These are phyloP conservation scores for Pseudogymnoascus sp. DNA, from an alignment of 2,329 filamentous ascomycete genomes.

Conservation along the genomic window DNA sequence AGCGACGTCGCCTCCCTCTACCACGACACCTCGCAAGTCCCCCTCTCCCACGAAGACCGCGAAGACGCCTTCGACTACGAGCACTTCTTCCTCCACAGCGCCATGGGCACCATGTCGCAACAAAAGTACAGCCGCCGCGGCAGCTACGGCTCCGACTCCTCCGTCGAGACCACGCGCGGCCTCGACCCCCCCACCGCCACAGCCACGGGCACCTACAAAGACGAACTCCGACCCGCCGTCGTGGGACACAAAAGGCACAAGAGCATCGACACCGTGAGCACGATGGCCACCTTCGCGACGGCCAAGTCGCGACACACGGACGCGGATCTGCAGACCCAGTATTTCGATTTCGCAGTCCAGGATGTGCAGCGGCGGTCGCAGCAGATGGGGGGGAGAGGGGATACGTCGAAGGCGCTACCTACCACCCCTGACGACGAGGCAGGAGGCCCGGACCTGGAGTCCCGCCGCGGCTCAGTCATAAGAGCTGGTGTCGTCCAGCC, in stretches of 20 bases:
- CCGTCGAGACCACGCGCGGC: constrained; percentile 53
- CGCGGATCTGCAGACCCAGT: constrained; percentile 36
- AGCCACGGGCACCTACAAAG: constrained; percentile 12
- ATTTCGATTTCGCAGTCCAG: constrained; percentile 15
- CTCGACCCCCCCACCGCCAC: constrained; percentile 21
- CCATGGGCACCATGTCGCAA: constrained; percentile 67
- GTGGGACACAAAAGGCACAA: constrained; percentile 39
- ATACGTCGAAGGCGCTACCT: background rate
- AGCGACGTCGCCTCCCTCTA: constrained; percentile 59
- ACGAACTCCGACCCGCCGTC: constrained; percentile 12
- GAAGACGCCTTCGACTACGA: constrained; percentile 95
- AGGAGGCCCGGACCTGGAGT: background rate
- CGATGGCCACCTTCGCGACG: constrained; percentile 54
- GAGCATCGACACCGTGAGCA: constrained; percentile 53
- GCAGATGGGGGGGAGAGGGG: background rate
- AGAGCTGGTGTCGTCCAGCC: constrained; percentile 1
- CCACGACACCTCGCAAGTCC: constrained; percentile 50
- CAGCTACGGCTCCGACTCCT: constrained; percentile 51
- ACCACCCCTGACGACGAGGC: background rate
- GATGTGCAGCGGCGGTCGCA: constrained; percentile 15
- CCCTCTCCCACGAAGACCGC: constrained; percentile 79
- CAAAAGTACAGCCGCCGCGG: constrained; percentile 37
- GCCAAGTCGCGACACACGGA: constrained; percentile 28
- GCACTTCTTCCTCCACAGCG: constrained; percentile 89
- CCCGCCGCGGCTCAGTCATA: background rate